phyloP scores from a whole-genome alignment of 805 yeast species.

The Cyberlindnera euphorbiae region DNA sequence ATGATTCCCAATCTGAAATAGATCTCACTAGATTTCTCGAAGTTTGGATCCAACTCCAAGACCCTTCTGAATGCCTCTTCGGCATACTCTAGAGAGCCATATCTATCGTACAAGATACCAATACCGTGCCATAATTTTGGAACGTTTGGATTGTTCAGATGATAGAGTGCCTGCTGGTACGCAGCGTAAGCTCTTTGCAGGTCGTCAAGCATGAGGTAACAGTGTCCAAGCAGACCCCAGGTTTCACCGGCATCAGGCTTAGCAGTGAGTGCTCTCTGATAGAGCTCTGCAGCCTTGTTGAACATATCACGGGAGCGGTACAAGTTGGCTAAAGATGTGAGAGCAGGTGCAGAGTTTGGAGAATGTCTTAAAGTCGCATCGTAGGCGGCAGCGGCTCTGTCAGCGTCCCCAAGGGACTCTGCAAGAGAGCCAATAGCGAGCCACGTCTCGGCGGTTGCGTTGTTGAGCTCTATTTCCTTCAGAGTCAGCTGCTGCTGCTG shows the following conservation, averaged over 20 bases:
- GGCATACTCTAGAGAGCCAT: constrained; percentile 94
- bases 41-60: constrained; percentile 89
- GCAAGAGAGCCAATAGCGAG: constrained; percentile 85
- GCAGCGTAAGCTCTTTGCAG: constrained; percentile 93
- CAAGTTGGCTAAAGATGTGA: constrained; percentile 81
- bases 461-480: constrained; percentile 30
- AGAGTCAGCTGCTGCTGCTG: constrained; percentile 28
- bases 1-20: constrained; percentile 95
- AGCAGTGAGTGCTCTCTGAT: constrained; percentile 77
- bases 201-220: constrained; percentile 95
- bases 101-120: constrained; percentile 92
- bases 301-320: constrained; percentile 88
- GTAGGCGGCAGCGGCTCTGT: constrained; percentile 82
- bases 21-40: constrained; percentile 94
- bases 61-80: constrained; percentile 98
- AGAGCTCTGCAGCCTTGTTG: constrained; percentile 90
- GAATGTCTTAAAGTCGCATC: constrained; percentile 83
- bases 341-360: constrained; percentile 80
- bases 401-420: constrained; percentile 82
- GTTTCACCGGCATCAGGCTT: constrained; percentile 91
- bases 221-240: constrained; percentile 96
- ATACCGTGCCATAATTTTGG: constrained; percentile 99
- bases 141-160: constrained; percentile 86
- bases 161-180: constrained; percentile 92
- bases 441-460: constrained; percentile 80